phyloP scores from a whole-genome alignment of 306 rosid species.

The Hylodesmum podocarpum region DNA sequence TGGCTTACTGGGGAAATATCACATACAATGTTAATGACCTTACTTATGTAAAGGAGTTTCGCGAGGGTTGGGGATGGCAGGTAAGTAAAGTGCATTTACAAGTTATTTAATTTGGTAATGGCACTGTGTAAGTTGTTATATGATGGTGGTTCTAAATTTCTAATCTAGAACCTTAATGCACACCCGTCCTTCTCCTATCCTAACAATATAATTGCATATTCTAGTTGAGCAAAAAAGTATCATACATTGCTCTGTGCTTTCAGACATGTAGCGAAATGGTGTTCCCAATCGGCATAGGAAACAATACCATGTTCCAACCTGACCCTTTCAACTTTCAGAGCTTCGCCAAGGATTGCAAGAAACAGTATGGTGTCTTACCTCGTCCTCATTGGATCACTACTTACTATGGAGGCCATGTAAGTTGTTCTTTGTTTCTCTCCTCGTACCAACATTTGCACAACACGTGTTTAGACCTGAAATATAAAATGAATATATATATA shows the following conservation, averaged over 20 bases:
- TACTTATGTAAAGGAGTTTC: slow-evolving; percentile 33
- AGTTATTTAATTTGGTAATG: neutral
- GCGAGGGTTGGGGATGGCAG: slow-evolving; percentile 80
- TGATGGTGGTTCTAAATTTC: too few species aligned
- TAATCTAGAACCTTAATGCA: too few species aligned
- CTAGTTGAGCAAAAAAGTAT: neutral
- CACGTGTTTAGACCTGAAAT: too few species aligned
- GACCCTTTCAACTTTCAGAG: slow-evolving; percentile 6
- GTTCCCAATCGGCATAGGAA: slow-evolving; percentile 30
- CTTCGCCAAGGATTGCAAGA: slow-evolving; percentile 31
- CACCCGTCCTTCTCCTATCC: too few species aligned
- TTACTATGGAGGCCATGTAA: slow-evolving; percentile 72
- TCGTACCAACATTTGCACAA: neutral
- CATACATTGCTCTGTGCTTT: neutral
- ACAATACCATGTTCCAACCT: slow-evolving; percentile 51
- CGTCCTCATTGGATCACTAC: slow-evolving; percentile 62
- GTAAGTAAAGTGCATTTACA: slow-evolving; percentile 34
- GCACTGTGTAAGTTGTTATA: too few species aligned
- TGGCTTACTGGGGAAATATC: slow-evolving; percentile 41
- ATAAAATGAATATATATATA: too few species aligned
- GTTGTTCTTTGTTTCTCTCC: slow-evolving; percentile 31
- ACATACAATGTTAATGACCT: slow-evolving; percentile 52
- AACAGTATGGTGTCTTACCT: slow-evolving; percentile 51
- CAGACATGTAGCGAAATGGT: slow-evolving; percentile 58
- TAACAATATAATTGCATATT: neutral